Evolutionary conservation across 2,329 filamentous ascomycete species (phyloP).

Genomic region (Teratosphaeria destructans): DNA sequence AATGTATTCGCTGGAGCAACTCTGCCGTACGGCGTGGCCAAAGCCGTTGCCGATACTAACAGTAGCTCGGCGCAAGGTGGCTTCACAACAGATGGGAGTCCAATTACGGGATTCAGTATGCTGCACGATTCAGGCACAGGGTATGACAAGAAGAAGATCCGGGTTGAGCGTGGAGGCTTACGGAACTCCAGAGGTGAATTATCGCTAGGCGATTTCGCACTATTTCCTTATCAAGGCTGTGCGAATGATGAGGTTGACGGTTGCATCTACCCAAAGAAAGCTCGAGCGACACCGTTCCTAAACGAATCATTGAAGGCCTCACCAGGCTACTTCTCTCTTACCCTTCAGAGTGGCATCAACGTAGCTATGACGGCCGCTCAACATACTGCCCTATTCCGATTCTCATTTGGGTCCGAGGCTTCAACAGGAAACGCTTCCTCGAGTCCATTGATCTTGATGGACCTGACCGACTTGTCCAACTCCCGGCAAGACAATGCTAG

Average conservation of each 20-base stretch:
- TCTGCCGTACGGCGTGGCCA: constrained; percentile 36
- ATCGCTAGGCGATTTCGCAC: constrained; percentile 61
- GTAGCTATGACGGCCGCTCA: constrained; percentile 52
- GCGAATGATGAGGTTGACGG: constrained; percentile 48
- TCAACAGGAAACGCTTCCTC: not conserved
- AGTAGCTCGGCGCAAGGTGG: constrained; percentile 46
- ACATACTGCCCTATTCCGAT: constrained; percentile 49
- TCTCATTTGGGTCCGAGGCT: constrained; percentile 37
- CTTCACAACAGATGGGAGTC: constrained; percentile 41
- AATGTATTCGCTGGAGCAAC: constrained; percentile 38
- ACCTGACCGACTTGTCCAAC: constrained; percentile 48
- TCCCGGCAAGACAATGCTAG: constrained; percentile 45
- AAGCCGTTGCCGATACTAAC: constrained; percentile 37
- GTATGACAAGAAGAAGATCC: constrained; percentile 14
- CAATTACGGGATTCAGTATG: constrained; percentile 33
- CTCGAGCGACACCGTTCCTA: constrained; percentile 39
- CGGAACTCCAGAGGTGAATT: constrained; percentile 41
- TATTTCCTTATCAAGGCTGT: constrained; percentile 57
- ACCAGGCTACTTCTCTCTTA: constrained; percentile 50
- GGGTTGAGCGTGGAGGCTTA: not conserved
- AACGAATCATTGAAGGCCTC: constrained; percentile 42
- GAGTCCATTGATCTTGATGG: constrained; percentile 47
- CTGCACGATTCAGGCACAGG: constrained; percentile 43
- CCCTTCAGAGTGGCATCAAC: constrained; percentile 43
- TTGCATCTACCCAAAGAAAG: constrained; percentile 44